A percentile compares a stretch with the other conserved stretches of the same genome.
Evolutionary conservation across 768 basidiomycete genomes (phyloP).

Genomic region (Termitomyces sp.): DNA sequence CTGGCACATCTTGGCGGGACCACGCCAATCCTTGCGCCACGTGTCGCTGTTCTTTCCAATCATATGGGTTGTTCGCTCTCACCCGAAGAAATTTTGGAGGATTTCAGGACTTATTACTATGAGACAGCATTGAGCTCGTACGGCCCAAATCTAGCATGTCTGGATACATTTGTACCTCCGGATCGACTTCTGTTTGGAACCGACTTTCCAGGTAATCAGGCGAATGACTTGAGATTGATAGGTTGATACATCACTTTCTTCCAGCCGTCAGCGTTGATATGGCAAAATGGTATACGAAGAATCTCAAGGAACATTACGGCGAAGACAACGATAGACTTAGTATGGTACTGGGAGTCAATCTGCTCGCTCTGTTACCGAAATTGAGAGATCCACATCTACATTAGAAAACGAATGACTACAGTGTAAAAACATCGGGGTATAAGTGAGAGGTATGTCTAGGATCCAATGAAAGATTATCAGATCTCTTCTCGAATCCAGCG

Average conservation of each 20-base stretch:
- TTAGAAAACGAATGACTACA: background rate
- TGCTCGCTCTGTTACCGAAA: constrained; percentile 47
- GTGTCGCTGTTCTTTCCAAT: constrained; percentile 62
- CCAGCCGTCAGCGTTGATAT: constrained; percentile 57
- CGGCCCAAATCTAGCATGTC: constrained; percentile 45
- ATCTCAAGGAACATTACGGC: constrained; percentile 47
- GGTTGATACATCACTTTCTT: background rate
- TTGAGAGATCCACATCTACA: constrained; percentile 7
- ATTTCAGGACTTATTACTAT: constrained; percentile 71
- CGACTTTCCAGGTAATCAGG: constrained; percentile 65
- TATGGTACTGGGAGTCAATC: constrained; percentile 46
- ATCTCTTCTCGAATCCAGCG: constrained; percentile 50
- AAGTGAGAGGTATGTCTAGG: background rate
- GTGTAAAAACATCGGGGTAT: background rate
- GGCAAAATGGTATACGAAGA: constrained; percentile 58
- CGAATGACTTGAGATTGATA: background rate
- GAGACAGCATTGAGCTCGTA: constrained; percentile 68
- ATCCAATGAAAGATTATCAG: background rate
- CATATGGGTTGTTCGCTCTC: constrained; percentile 69
- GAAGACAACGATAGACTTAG: constrained; percentile 35
- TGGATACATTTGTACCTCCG: constrained; percentile 45
- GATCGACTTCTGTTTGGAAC: constrained; percentile 67
- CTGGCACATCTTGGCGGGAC: constrained; percentile 76
- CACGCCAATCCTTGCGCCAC: constrained; percentile 59
- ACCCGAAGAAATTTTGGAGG: constrained; percentile 61